These are phyloP conservation scores for Sodiomyces alkalinus DNA, from an alignment of 2,329 filamentous ascomycete genomes.

Conservation along the genomic window DNA sequence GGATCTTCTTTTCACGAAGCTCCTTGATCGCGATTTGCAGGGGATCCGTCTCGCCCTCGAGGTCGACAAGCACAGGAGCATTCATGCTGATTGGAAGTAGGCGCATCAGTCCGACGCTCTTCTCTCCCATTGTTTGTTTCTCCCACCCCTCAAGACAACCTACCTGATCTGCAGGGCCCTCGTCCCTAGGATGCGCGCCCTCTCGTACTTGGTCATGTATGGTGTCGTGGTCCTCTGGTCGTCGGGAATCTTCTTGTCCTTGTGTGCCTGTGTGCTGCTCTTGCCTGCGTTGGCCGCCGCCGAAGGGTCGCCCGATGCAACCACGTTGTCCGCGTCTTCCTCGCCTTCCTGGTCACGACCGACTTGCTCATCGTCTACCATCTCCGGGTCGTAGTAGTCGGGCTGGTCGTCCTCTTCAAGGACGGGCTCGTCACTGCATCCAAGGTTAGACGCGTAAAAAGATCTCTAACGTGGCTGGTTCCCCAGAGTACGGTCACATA, in stretches of 20 bases:
- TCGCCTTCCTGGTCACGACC: conserved; percentile 36
- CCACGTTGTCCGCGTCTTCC: conserved; percentile 42
- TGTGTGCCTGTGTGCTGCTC: conserved; percentile 38
- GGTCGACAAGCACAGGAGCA: conserved; percentile 86
- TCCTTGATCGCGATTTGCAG: conserved; percentile 97
- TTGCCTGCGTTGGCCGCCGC: conserved; percentile 40
- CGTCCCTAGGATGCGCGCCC: conserved; percentile 82
- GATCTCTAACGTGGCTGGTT: not conserved
- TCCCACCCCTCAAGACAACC: conserved; percentile 15
- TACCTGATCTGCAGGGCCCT: conserved; percentile 92
- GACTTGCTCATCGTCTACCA: conserved; percentile 40
- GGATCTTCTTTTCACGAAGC: conserved; percentile 96
- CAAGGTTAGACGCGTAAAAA: not conserved
- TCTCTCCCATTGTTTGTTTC: not conserved
- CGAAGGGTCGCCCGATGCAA: conserved; percentile 46
- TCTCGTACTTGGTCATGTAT: conserved; percentile 99
- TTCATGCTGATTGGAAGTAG: conserved; percentile 57
- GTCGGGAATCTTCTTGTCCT: conserved; percentile 80
- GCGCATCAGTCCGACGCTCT: not conserved
- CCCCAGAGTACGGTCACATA: conserved; percentile 23
- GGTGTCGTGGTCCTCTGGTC: conserved; percentile 84
- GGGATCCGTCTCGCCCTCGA: conserved; percentile 95
- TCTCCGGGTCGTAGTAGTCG: conserved; percentile 38
- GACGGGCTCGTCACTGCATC: conserved; percentile 48
- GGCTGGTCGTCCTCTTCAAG: conserved; percentile 56